Conservation (phyloP, 2,329 filamentous ascomycete genomes). For the Drechmeria coniospora region DNA sequence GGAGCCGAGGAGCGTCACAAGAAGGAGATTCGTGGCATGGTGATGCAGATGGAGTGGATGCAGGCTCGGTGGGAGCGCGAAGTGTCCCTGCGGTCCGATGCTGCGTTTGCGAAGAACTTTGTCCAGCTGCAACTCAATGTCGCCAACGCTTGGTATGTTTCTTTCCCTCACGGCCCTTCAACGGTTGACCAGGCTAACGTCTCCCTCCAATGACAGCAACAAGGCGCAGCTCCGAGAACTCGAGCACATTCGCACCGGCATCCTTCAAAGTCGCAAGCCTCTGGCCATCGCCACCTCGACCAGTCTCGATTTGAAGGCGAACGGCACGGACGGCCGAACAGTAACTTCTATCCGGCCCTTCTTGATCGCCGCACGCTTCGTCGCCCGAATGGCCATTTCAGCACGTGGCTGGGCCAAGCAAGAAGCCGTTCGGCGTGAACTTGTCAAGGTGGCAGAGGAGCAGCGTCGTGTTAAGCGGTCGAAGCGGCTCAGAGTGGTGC, state of each 20-base stretch:
- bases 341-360: constrained; percentile 26
- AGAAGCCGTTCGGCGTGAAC: constrained; percentile 30
- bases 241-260: constrained; percentile 50
- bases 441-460: constrained; percentile 33
- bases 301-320: constrained; percentile 2
- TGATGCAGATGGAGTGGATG: constrained; percentile 84
- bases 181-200: neutral
- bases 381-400: constrained; percentile 33
- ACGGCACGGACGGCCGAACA: constrained; percentile 6
- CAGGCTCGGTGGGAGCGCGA: constrained; percentile 69
- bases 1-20: constrained; percentile 53
- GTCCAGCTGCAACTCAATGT: constrained; percentile 66
- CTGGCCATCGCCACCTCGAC: constrained; percentile 14
- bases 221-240: constrained; percentile 79
- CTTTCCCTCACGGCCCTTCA: constrained; percentile 2
- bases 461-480: constrained; percentile 28
- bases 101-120: constrained; percentile 77
- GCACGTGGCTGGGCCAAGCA: constrained; percentile 35
- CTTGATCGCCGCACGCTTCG: constrained; percentile 33
- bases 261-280: constrained; percentile 22
- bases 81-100: constrained; percentile 60
- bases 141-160: constrained; percentile 75
- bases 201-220: constrained; percentile 48
- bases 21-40: constrained; percentile 66
- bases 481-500: constrained; percentile 23